Evolutionary conservation across 2,329 filamentous ascomycete genomes (phyloP).

Genomic region (Apiospora aurea): DNA sequence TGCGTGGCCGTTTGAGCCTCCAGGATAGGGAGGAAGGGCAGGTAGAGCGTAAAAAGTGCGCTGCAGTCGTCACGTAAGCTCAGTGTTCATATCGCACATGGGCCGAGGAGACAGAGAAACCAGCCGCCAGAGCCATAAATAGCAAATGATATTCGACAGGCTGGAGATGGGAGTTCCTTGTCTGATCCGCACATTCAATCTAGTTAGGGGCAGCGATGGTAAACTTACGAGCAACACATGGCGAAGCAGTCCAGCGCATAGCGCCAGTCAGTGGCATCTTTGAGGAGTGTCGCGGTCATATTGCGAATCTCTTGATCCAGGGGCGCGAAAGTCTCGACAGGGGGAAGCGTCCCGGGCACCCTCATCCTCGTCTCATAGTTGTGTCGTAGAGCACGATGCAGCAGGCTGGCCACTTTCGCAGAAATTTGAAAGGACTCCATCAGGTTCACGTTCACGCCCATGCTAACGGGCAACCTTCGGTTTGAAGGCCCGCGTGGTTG

Average conservation of each 20-base stretch:
- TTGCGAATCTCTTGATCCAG: slow-evolving; percentile 41
- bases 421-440: slow-evolving; percentile 39
- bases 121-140: background rate
- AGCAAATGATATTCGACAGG: background rate
- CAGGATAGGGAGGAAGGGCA: slow-evolving; percentile 41
- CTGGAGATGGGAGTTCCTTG: background rate
- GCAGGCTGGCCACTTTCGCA: slow-evolving; percentile 40
- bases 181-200: background rate
- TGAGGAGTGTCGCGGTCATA: slow-evolving; percentile 37
- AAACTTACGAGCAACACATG: slow-evolving; percentile 42
- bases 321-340: slow-evolving; percentile 36
- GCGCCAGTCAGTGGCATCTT: slow-evolving; percentile 41
- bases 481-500: slow-evolving; percentile 26
- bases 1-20: slow-evolving; percentile 31
- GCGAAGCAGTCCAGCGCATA: slow-evolving; percentile 42
- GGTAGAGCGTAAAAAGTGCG: slow-evolving; percentile 42
- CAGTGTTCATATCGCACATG: background rate
- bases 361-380: slow-evolving; percentile 33
- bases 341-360: slow-evolving; percentile 36
- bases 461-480: slow-evolving; percentile 20
- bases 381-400: slow-evolving; percentile 40
- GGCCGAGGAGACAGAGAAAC: background rate
- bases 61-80: slow-evolving; percentile 24
- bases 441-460: slow-evolving; percentile 11
- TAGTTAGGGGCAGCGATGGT: background rate